Percentiles rank a stretch among this genome's conserved stretches.
Conservation (phyloP, 2,329 filamentous ascomycete genomes). For the Alternaria sp. region DNA sequence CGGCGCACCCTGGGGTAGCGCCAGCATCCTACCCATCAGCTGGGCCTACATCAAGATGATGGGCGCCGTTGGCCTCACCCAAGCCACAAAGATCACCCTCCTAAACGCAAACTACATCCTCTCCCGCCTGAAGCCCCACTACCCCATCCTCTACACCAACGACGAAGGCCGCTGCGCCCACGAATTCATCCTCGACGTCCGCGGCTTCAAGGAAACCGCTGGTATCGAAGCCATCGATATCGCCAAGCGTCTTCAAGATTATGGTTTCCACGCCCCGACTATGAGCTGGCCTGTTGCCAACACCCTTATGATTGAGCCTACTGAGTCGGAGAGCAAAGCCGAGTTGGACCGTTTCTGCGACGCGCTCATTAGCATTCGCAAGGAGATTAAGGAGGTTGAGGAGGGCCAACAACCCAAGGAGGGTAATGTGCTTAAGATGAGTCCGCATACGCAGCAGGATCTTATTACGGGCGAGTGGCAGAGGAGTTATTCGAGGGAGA, state of each 20-base stretch:
- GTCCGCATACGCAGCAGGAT: slow-evolving; percentile 85
- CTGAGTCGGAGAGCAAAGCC: slow-evolving; percentile 88
- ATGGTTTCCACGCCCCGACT: slow-evolving; percentile 95
- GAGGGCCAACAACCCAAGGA: slow-evolving; percentile 76
- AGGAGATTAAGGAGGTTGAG: slow-evolving; percentile 85
- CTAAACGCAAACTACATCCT: slow-evolving; percentile 98
- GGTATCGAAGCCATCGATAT: slow-evolving; percentile 93
- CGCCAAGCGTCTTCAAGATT: slow-evolving; percentile 95
- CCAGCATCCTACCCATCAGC: slow-evolving; percentile 90
- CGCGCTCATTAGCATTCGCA: slow-evolving; percentile 82
- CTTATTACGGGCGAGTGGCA: slow-evolving; percentile 79
- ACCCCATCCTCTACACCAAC: slow-evolving; percentile 93
- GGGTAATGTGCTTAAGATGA: slow-evolving; percentile 85
- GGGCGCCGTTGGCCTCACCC: slow-evolving; percentile 80
- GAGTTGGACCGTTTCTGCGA: slow-evolving; percentile 95
- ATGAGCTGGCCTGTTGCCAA: slow-evolving; percentile 97
- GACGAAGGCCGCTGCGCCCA: slow-evolving; percentile 86
- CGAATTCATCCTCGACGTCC: slow-evolving; percentile 93
- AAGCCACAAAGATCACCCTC: slow-evolving; percentile 90
- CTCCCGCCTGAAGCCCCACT: slow-evolving; percentile 82
- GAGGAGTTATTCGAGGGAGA: slow-evolving; percentile 78
- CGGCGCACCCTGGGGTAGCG: slow-evolving; percentile 84
- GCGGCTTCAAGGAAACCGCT: slow-evolving; percentile 80
- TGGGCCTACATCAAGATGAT: slow-evolving; percentile 97
- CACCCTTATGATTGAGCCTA: slow-evolving; percentile 98